Conservation (phyloP, 306 rosid species). For the Begonia masoniana region DNA sequence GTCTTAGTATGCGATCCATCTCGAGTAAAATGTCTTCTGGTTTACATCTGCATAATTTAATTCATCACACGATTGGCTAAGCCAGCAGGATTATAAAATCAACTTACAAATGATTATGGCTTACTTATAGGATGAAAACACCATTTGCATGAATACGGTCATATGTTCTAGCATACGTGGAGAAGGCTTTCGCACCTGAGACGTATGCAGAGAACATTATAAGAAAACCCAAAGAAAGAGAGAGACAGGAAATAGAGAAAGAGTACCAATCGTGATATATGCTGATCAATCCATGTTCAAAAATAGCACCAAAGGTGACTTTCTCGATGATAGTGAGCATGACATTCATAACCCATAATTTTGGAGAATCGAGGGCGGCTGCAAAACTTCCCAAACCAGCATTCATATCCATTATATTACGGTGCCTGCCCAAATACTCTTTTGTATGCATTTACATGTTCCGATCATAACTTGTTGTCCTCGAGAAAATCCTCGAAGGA, state of each 20-base stretch:
- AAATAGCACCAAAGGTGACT: slow-evolving; percentile 58
- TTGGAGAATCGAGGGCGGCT: slow-evolving; percentile 68
- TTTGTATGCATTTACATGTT: slow-evolving; percentile 52
- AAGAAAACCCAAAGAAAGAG: neutral
- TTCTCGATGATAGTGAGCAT: slow-evolving; percentile 66
- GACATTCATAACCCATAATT: slow-evolving; percentile 96
- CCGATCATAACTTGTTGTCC: slow-evolving; percentile 73
- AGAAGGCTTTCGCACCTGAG: slow-evolving; percentile 97
- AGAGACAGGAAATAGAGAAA: neutral
- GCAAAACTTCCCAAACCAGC: slow-evolving; percentile 96
- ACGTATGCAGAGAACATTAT: slow-evolving; percentile 6
- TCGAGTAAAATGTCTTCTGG: slow-evolving; percentile 80
- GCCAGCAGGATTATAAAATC: neutral
- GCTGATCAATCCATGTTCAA: slow-evolving; percentile 92
- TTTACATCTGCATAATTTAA: too few relatives aligned
- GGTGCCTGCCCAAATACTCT: slow-evolving; percentile 58
- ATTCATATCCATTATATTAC: slow-evolving; percentile 95
- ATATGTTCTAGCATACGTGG: slow-evolving; percentile 89
- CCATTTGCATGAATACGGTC: slow-evolving; percentile 76
- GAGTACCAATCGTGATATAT: slow-evolving; percentile 93
- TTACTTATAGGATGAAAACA: slow-evolving; percentile 65
- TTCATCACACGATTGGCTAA: too few relatives aligned
- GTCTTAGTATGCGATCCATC: slow-evolving; percentile 86
- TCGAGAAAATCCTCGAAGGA: slow-evolving; percentile 57
- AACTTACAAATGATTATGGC: slow-evolving; percentile 7